Base-by-base conservation (phyloP, 2,329 filamentous ascomycete genomes). In the Monosporascus sp. region DNA sequence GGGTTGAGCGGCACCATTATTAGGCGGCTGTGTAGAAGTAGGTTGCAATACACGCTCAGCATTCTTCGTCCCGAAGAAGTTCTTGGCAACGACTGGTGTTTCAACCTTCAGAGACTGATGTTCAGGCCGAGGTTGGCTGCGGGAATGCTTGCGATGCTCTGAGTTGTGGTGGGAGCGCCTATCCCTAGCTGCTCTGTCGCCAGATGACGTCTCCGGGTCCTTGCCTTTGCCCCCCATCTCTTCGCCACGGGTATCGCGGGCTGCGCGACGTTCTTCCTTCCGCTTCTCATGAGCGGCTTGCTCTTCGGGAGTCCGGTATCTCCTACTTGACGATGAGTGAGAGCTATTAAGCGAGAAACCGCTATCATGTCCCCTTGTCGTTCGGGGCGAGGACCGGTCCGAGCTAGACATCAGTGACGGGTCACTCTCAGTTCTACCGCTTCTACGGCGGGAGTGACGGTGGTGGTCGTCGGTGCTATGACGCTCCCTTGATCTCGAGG, bases 281-380 rank as follows among this genome's bases (percentile, higher is more conserved):
- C 74, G 73, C 57, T 64, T 74, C 2, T 82, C 78, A 51, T 79
- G 75, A 2, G 72, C 75, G 17, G 71, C 75, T 55, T 78, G 77
- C 59, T 81, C 77, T 56, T 80, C 77, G 2, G 72, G 67, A 3
- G 74, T 78, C 53, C 76, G 73, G 43, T 71, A 70, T 46, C 59
- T 67, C 17, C 64, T 62, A 40, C 65, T 65, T 9, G 64, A 65
- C 2, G 68, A 63, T 49, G 62, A 64, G 31, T 58, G 65, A 45
- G 70, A 68, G 54, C 63, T 72, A n/a, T 75, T 74, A 19, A 70
- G 67, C 3, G 75, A 72, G 55, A 73, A 72, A 1, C 76, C 76
- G 54, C 75, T 78, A 54, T 79, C 77, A 51, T 72, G 72, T 52
- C 73, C 70, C 51, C 67, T 72, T 5, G 76, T 71, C n/a, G 71